These are phyloP conservation scores for Lactifluus rugatus DNA, from an alignment of 768 basidiomycete species.

Conservation along the genomic window DNA sequence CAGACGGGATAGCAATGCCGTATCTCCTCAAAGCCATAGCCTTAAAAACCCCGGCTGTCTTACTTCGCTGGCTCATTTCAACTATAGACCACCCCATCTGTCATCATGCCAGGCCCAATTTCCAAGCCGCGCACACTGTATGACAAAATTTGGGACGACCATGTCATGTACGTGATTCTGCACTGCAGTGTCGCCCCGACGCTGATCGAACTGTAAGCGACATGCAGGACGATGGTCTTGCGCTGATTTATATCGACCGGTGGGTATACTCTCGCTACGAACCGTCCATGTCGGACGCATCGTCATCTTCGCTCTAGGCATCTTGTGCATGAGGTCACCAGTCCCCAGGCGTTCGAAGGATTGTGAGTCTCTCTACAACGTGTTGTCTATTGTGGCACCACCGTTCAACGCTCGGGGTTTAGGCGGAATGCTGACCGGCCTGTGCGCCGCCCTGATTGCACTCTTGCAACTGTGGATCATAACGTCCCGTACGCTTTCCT, in stretches of 20 bases:
- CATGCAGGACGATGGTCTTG: slow-evolving; percentile 62
- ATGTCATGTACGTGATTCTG: slow-evolving; percentile 60
- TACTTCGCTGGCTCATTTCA: neutral
- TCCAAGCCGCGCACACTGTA: slow-evolving; percentile 77
- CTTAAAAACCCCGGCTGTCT: neutral
- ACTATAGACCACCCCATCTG: neutral
- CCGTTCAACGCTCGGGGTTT: neutral
- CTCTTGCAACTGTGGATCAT: slow-evolving; percentile 53
- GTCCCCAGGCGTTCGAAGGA: slow-evolving; percentile 53
- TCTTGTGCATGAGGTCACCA: slow-evolving; percentile 55
- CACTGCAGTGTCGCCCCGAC: neutral
- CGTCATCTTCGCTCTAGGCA: slow-evolving; percentile 29
- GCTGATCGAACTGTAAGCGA: slow-evolving; percentile 36
- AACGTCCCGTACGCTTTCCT: slow-evolving; percentile 36
- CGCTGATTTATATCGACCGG: slow-evolving; percentile 65
- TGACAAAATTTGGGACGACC: slow-evolving; percentile 98
- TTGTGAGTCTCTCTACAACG: slow-evolving; percentile 27
- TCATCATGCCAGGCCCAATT: slow-evolving; percentile 45
- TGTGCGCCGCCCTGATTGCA: slow-evolving; percentile 57
- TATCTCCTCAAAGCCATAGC: too few species aligned
- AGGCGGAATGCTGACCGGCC: slow-evolving; percentile 42
- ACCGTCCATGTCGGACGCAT: neutral
- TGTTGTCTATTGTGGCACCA: neutral
- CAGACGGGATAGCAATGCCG: too few species aligned
- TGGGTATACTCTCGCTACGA: slow-evolving; percentile 19